A percentile compares a stretch with the other conserved stretches of the same genome.
These are phyloP conservation scores for Ophiostoma triangulosporum DNA, from an alignment of 2,329 filamentous ascomycete species.

Conservation along the genomic window DNA sequence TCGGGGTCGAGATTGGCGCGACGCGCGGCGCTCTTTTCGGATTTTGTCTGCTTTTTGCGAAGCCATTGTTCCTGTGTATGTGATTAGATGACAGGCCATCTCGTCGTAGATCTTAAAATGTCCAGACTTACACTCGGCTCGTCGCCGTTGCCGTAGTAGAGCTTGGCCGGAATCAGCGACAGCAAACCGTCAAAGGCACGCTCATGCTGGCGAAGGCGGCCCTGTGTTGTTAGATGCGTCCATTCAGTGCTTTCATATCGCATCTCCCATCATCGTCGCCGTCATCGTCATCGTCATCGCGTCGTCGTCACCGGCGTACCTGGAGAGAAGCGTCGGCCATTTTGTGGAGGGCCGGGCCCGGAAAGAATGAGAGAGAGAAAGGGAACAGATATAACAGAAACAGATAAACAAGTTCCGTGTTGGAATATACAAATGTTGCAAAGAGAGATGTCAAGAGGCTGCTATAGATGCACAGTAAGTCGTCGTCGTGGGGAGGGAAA, in stretches of 20 bases:
- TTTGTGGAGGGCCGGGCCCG: background rate
- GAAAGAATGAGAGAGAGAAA: background rate
- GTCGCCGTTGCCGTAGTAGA: slow-evolving; percentile 78
- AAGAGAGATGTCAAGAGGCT: too few relatives aligned
- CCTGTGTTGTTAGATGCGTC: background rate
- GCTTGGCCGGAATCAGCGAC: slow-evolving; percentile 77
- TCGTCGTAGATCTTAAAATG: slow-evolving; percentile 28
- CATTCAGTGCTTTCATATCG: background rate
- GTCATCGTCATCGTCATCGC: background rate
- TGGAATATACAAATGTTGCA: too few relatives aligned
- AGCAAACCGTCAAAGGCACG: slow-evolving; percentile 70
- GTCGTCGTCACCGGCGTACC: background rate
- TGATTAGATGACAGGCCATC: background rate
- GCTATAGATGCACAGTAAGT: background rate
- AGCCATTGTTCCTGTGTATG: slow-evolving; percentile 70
- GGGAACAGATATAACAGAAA: background rate
- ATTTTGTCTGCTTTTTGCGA: slow-evolving; percentile 90
- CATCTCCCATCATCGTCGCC: background rate
- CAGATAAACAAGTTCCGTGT: background rate
- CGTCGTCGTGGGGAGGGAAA: background rate
- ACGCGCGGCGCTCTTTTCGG: slow-evolving; percentile 50
- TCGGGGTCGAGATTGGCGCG: slow-evolving; percentile 78
- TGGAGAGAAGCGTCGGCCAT: slow-evolving; percentile 3
- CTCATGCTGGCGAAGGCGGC: slow-evolving; percentile 1
- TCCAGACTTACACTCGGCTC: slow-evolving; percentile 51